phyloP scores from a whole-genome alignment of 2,329 filamentous ascomycete genomes.

The Cercospora zeae-maydis region DNA sequence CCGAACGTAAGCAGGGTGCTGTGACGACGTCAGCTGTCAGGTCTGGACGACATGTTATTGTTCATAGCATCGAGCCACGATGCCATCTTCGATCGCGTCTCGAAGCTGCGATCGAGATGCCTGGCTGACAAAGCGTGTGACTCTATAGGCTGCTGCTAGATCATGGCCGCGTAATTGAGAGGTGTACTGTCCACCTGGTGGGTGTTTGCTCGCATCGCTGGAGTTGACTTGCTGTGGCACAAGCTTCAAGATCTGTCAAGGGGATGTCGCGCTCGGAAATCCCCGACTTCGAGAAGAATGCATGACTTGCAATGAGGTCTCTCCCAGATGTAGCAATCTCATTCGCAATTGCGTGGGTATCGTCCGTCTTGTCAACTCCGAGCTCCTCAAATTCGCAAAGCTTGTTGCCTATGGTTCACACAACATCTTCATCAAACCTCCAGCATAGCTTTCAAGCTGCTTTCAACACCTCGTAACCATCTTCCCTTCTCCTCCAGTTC shows the following conservation, averaged over 20 bases:
- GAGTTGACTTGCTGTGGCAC: too few species aligned
- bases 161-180: neutral
- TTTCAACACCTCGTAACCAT: slow-evolving; percentile 70
- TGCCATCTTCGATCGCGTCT: neutral
- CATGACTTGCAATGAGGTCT: too few species aligned
- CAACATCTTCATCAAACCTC: slow-evolving; percentile 43
- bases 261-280: neutral
- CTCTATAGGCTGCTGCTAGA: neutral
- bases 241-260: too few species aligned
- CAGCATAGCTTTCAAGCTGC: slow-evolving; percentile 59
- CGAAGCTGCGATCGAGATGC: neutral
- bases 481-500: slow-evolving; percentile 72
- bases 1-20: neutral
- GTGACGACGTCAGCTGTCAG: neutral
- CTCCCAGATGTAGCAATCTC: neutral
- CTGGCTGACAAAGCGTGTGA: neutral
- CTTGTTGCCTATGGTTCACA: neutral
- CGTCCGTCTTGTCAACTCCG: neutral
- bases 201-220: too few species aligned
- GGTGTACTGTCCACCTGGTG: neutral
- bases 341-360: neutral
- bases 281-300: too few species aligned
- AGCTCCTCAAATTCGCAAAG: neutral
- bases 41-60: neutral
- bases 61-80: neutral